phyloP scores from a whole-genome alignment of 2,329 filamentous ascomycete species.

The Aspergillus ustus region DNA sequence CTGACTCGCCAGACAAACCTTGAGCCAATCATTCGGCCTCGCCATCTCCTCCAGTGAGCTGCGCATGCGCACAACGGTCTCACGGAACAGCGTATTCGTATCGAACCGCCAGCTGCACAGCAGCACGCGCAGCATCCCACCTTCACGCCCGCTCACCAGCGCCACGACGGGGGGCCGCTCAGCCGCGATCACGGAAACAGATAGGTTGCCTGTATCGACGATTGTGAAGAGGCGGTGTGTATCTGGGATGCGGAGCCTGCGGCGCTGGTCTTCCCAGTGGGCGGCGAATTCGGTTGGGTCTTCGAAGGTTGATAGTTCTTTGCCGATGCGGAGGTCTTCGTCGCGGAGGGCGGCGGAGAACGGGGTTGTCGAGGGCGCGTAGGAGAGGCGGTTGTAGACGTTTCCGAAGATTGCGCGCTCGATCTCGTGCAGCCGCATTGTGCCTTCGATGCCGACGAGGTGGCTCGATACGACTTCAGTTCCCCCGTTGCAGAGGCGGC shows the following conservation, averaged over 20 bases:
- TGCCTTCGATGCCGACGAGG: neutral
- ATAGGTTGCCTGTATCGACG: neutral
- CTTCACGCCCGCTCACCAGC: neutral
- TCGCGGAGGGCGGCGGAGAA: neutral
- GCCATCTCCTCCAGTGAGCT: neutral
- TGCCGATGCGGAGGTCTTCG: neutral
- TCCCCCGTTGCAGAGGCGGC: neutral
- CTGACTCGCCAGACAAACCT: neutral
- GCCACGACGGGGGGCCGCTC: neutral
- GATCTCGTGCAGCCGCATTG: neutral
- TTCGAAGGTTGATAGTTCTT: neutral
- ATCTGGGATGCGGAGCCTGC: neutral
- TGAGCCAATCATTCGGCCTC: neutral
- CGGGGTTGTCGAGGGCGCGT: neutral
- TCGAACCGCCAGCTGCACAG: constrained; percentile 3
- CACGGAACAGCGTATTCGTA: neutral
- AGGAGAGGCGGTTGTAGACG: neutral
- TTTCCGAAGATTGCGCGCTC: neutral
- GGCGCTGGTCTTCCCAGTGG: neutral
- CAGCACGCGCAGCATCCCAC: neutral
- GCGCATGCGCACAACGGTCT: constrained; percentile 1
- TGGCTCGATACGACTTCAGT: neutral
- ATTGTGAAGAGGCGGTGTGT: neutral
- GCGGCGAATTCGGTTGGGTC: neutral
- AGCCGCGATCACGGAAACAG: neutral